Evolutionary conservation across 2,329 filamentous ascomycete species (phyloP), one percentile per base, ranked within the genome.

Genomic region (Elsinoe ampelina): DNA sequence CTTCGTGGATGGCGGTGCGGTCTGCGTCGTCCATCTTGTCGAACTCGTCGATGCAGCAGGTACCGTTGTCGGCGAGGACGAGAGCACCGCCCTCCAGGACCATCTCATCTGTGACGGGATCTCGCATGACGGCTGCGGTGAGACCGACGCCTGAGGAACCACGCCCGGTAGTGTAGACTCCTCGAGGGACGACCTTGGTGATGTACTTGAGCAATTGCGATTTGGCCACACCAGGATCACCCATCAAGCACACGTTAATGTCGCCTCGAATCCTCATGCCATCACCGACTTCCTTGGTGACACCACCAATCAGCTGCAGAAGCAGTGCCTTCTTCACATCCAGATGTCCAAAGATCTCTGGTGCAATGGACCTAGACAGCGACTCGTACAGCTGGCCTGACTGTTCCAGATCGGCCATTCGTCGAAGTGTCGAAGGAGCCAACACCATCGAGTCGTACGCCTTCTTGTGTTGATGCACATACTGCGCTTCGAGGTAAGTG

Each of bases 251-350:
- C 61, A 98, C 86, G 74, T 98, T 98, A 77, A 98, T 95, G 68
- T 98, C 93, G 66, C 93, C 93, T 79, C 93, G 89, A 69, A 98
- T 98, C 66, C 90, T 87, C 93, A 98, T 97, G 59, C 93, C 93
- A 67, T 98, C 93, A 54, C 90, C 90, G 81, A 97, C 95, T 67
- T 93, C 86, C 73, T 98, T 98, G 3, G 85, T 93, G 1, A 96
- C 92, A 75, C 93, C 93, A 60, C 93, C 93, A 62, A 98, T 95
- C 34, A 98, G 82, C 30, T 97, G 84, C 4, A 98, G 79, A n/a
- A 98, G 80, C 11, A 98, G 81, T 1, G 93, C 93, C 72, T 98
- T 98, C 78, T 98, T 98, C 52, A 98, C 93, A 70, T 98, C 93
- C 19, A 95, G 77, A 68, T 98, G 93, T 26, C 93, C 93, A 66